phyloP scores from a whole-genome alignment of 768 basidiomycete genomes.

The Psilocybe sp. region DNA sequence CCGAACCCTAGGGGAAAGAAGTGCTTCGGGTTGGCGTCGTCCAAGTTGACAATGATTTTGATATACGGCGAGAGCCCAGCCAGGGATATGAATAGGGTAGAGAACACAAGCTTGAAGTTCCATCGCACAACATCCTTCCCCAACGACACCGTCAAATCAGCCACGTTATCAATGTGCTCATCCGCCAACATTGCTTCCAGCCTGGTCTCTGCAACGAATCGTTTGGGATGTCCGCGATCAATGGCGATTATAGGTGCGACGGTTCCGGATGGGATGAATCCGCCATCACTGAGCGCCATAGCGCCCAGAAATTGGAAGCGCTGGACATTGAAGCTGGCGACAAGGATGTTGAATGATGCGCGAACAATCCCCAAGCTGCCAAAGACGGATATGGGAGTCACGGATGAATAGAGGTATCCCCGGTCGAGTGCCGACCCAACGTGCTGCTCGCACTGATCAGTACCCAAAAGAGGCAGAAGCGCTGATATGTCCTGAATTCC shows the following conservation, averaged over 20 bases:
- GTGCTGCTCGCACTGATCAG: constrained; percentile 14
- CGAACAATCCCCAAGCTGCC: constrained; percentile 12
- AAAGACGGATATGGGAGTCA: constrained; percentile 11
- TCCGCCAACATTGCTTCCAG: constrained; percentile 9
- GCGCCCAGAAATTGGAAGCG: constrained; percentile 8
- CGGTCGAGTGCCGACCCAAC: constrained; percentile 11
- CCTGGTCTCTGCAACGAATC: constrained; percentile 10
- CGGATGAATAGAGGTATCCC: constrained; percentile 9
- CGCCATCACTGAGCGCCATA: constrained; percentile 4
- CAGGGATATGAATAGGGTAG: not conserved
- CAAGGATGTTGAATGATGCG: constrained; percentile 9
- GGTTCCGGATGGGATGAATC: constrained; percentile 3
- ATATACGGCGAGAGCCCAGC: constrained; percentile 7
- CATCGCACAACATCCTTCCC: constrained; percentile 1
- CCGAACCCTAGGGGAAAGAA: constrained; percentile 5
- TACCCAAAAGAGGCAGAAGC: constrained; percentile 10
- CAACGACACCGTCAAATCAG: constrained; percentile 6
- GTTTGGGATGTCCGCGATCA: constrained; percentile 4
- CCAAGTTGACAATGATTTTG: not conserved
- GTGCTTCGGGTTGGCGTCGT: not conserved
- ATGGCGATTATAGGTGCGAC: constrained; percentile 7
- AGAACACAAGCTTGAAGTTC: constrained; percentile 7
- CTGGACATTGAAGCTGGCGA: constrained; percentile 7
- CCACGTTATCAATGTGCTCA: constrained; percentile 8
- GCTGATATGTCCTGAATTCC: constrained; percentile 15